Evolutionary conservation across 176 grass and related monocot species (phyloP), one percentile per base, ranked within the genome.

Genomic region (Bolboschoenus planiculmis): DNA sequence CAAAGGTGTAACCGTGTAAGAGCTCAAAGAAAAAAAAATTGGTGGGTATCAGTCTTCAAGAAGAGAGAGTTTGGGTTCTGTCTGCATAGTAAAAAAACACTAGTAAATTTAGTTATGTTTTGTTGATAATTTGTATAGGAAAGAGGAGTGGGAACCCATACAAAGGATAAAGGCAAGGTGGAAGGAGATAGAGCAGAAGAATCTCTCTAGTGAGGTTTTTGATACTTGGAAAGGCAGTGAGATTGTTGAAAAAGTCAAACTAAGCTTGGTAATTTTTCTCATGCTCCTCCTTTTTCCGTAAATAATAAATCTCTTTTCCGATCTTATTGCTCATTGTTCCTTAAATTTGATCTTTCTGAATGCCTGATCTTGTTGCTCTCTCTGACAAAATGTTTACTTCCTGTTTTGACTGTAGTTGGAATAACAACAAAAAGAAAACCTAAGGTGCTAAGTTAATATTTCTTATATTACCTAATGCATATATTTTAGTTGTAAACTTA

Each of bases 111-210:
- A 46, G 13, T 64, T 82, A 65, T 43, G 63, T 18, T 39, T 63
- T 81, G 13, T 21, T 61, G 20, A 65, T 76, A 11, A 51, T 51
- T 76, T 76, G 15, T 46, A 43, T 18, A 82, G 83, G 29, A 81
- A 88, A 79, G 79, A 40, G 51, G 90, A 92, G 74, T 97, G 90
- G 90, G 90, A 91, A 59, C 87, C 88, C 40, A 85, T 94, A 5
- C 88, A 83, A 56, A 89, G 81, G 85, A 75, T 94, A 84, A 91
- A 90, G 85, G 86, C 62, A 33, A 85, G 90, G 29, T 70, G 93
- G 81, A 94, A 92, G 85, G 87, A 92, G 78, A 85, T 91, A 56
- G 92, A 97, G 78, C 84, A 86, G 63, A 84, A 90, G 71, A 94
- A 81, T 75, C 87, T 90, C 66, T 89, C 88, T 1, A 91, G 68